Percentiles rank a stretch among this genome's conserved stretches.
phyloP scores from a whole-genome alignment of 805 yeast genomes.

The Ogataea trehalophila region DNA sequence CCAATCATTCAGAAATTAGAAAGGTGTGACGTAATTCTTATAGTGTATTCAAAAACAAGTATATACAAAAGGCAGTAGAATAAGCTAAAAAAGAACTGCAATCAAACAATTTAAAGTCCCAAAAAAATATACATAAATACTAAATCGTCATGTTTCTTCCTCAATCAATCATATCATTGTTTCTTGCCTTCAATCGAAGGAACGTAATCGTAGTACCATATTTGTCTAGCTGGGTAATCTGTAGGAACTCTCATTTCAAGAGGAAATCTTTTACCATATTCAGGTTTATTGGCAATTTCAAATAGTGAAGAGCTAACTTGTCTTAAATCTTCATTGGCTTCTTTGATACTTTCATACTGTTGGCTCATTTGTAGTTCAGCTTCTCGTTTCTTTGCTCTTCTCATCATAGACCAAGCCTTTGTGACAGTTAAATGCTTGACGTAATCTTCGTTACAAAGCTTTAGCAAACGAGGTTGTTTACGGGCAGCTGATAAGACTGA shows the following conservation, averaged over 20 bases:
- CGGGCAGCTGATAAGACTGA: slow-evolving; percentile 82
- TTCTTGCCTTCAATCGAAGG: slow-evolving; percentile 19
- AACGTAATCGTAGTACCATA: slow-evolving; percentile 66
- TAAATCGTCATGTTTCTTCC: not conserved
- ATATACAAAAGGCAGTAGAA: no score
- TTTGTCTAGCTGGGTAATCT: slow-evolving; percentile 75
- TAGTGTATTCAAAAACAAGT: no score
- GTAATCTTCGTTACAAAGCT: slow-evolving; percentile 72
- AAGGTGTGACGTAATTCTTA: no score
- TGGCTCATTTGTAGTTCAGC: slow-evolving; percentile 39
- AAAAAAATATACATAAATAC: not conserved
- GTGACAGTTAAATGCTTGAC: slow-evolving; percentile 79
- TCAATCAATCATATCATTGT: not conserved
- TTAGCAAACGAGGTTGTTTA: slow-evolving; percentile 81
- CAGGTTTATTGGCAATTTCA: slow-evolving; percentile 54
- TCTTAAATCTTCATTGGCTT: slow-evolving; percentile 71
- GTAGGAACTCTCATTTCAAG: slow-evolving; percentile 85
- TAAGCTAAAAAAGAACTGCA: no score
- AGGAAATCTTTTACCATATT: slow-evolving; percentile 63
- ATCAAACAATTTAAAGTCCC: no score
- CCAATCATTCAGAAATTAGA: no score
- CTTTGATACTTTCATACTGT: slow-evolving; percentile 62
- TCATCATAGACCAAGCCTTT: slow-evolving; percentile 72
- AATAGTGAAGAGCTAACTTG: slow-evolving; percentile 48
- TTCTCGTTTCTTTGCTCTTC: slow-evolving; percentile 44